Percentiles rank a stretch among this genome's conserved stretches.
Evolutionary conservation across 2,329 filamentous ascomycete species (phyloP).

Genomic region (Exophiala sp.): DNA sequence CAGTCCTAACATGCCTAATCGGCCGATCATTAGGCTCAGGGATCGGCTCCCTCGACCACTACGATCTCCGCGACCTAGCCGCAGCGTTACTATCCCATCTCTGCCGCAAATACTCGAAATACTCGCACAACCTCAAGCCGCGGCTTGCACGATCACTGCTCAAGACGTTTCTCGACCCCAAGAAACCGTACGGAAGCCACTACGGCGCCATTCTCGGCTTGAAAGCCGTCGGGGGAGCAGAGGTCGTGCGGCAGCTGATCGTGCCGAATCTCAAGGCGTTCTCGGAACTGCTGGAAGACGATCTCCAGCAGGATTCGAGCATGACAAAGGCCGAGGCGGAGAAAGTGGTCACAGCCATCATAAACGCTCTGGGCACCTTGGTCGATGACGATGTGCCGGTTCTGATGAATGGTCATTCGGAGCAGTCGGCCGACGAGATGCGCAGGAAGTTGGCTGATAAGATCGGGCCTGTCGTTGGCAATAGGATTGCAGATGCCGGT

Average conservation of each 20-base stretch:
- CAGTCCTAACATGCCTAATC: slow-evolving; percentile 85
- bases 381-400: slow-evolving; percentile 40
- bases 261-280: slow-evolving; percentile 62
- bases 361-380: slow-evolving; percentile 51
- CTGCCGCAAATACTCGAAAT: slow-evolving; percentile 70
- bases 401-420: slow-evolving; percentile 37
- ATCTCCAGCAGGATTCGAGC: slow-evolving; percentile 44
- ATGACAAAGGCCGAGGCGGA: slow-evolving; percentile 54
- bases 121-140: slow-evolving; percentile 74
- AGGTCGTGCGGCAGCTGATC: slow-evolving; percentile 59
- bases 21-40: slow-evolving; percentile 67
- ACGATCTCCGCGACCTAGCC: slow-evolving; percentile 75
- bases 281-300: slow-evolving; percentile 55
- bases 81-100: slow-evolving; percentile 76
- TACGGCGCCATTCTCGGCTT: slow-evolving; percentile 84
- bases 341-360: slow-evolving; percentile 53
- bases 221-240: slow-evolving; percentile 64
- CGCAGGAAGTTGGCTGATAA: slow-evolving; percentile 41
- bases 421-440: slow-evolving; percentile 36
- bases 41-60: slow-evolving; percentile 54
- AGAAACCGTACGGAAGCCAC: slow-evolving; percentile 73
- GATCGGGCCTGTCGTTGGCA: slow-evolving; percentile 40
- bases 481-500: slow-evolving; percentile 38
- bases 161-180: slow-evolving; percentile 83
- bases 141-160: slow-evolving; percentile 89